A percentile compares a stretch with the other conserved stretches of the same genome.
phyloP scores from a whole-genome alignment of 2,329 filamentous ascomycete species.

The Exophiala alcalophila region DNA sequence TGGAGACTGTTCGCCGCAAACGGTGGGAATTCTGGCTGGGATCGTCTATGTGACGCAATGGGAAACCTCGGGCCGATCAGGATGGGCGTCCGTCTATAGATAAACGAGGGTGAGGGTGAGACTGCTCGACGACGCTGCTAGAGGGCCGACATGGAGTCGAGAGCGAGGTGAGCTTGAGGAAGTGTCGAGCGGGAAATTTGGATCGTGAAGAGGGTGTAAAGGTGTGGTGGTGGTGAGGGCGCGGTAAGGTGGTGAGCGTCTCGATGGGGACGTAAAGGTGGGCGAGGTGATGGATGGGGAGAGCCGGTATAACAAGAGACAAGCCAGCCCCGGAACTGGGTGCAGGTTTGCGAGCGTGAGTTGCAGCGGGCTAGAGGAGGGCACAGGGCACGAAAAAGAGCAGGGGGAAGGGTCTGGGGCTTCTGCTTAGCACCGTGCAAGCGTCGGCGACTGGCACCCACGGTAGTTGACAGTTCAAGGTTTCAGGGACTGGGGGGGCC shows the following conservation, averaged over 20 bases:
- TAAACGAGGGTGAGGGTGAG: background rate
- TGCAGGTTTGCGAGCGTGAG: conserved; percentile 5
- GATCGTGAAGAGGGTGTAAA: conserved; percentile 2
- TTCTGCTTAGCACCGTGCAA: too few relatives aligned
- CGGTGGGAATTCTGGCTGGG: conserved; percentile 13
- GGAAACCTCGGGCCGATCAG: conserved; percentile 19
- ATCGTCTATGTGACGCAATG: conserved; percentile 28
- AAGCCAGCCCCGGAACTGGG: conserved; percentile 5
- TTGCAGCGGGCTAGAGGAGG: conserved; percentile 9
- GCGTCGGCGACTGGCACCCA: too few relatives aligned
- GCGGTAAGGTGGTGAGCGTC: conserved; percentile 10
- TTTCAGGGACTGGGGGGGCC: too few relatives aligned
- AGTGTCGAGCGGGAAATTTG: conserved; percentile 4
- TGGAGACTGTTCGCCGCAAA: conserved; percentile 10
- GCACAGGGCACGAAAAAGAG: conserved; percentile 23
- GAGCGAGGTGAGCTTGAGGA: conserved; percentile 4
- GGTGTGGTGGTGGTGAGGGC: conserved; percentile 5
- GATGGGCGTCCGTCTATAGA: conserved; percentile 13
- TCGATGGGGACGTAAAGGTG: conserved; percentile 14
- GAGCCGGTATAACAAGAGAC: conserved; percentile 18
- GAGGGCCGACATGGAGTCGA: conserved; percentile 6
- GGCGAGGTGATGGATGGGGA: conserved; percentile 17
- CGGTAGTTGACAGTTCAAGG: too few relatives aligned
- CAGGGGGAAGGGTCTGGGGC: conserved; percentile 12
- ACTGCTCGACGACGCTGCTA: background rate